Conservation (phyloP, 495 filamentous ascomycete species). For the Bacidia rubella region DNA sequence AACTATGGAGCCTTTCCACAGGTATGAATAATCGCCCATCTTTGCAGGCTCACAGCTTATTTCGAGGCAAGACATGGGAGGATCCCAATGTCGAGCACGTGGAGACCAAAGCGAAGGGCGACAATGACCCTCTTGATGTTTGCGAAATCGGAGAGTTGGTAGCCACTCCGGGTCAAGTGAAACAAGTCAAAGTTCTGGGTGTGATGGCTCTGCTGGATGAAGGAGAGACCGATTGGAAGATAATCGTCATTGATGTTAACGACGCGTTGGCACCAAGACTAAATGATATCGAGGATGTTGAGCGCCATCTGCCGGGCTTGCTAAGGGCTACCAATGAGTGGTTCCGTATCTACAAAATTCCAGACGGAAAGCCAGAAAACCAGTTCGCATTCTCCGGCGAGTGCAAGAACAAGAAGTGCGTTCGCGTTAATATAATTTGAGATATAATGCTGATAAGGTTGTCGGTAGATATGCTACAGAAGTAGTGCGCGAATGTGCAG, state of each 20-base stretch:
- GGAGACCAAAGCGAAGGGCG: conserved; percentile 99
- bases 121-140: conserved; percentile 98
- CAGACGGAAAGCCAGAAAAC: conserved; percentile 99
- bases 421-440: not conserved
- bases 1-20: conserved; percentile 99
- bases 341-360: conserved; percentile 99
- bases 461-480: conserved; percentile 70
- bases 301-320: conserved; percentile 93
- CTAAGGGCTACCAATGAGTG: conserved; percentile 98
- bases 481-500: conserved; percentile 85
- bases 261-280: conserved; percentile 93
- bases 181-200: conserved; percentile 98
- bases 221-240: conserved; percentile 99
- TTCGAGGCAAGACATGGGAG: conserved; percentile 75
- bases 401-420: conserved; percentile 97
- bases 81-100: conserved; percentile 91
- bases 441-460: conserved; percentile 8
- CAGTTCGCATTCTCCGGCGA: conserved; percentile 99
- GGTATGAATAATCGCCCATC: conserved; percentile 34
- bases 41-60: not conserved
- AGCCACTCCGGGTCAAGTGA: conserved; percentile 86
- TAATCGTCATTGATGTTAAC: conserved; percentile 97
- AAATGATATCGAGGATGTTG: conserved; percentile 97
- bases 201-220: conserved; percentile 99
- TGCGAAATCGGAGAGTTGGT: conserved; percentile 99